These are phyloP conservation scores for Westerdykella aurantiaca DNA, from an alignment of 2,329 filamentous ascomycete species.

Conservation along the genomic window DNA sequence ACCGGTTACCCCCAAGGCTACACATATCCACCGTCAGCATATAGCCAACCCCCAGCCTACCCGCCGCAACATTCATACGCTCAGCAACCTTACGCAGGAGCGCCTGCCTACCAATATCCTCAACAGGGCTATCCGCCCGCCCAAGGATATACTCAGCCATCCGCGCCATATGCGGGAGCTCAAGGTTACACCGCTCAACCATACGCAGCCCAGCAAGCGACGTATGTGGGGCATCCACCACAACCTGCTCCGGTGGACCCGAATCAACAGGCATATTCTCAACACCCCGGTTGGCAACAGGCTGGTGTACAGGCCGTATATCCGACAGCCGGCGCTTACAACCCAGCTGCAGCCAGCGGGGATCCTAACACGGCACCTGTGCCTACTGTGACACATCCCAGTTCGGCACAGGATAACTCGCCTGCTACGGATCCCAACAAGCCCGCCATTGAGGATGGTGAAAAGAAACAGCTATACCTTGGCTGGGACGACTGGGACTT, in stretches of 20 bases:
- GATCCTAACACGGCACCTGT: conserved; percentile 29
- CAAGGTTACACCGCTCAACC: conserved; percentile 18
- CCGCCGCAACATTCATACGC: conserved; percentile 16
- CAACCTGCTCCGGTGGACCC: conserved; percentile 14
- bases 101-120: conserved; percentile 10
- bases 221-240: conserved; percentile 12
- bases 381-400: conserved; percentile 18
- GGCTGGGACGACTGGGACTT: conserved; percentile 40
- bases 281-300: conserved; percentile 19
- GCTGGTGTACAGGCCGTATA: conserved; percentile 13
- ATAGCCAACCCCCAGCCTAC: conserved; percentile 5
- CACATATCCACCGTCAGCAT: conserved; percentile 1
- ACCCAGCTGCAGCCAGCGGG: conserved; percentile 5
- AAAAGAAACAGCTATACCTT: conserved; percentile 26
- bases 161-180: conserved; percentile 11
- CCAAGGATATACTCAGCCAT: conserved; percentile 18
- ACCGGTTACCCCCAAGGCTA: conserved; percentile 18
- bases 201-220: conserved; percentile 13
- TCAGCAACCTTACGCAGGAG: conserved; percentile 6
- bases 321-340: conserved; percentile 13
- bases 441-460: background rate
- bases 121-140: conserved; percentile 14
- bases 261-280: conserved; percentile 21
- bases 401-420: background rate
- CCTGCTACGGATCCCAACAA: no score